Evolutionary conservation across 306 rosid genomes (phyloP), one percentile per base, ranked within the genome.

Genomic region (Neltuma alba): DNA sequence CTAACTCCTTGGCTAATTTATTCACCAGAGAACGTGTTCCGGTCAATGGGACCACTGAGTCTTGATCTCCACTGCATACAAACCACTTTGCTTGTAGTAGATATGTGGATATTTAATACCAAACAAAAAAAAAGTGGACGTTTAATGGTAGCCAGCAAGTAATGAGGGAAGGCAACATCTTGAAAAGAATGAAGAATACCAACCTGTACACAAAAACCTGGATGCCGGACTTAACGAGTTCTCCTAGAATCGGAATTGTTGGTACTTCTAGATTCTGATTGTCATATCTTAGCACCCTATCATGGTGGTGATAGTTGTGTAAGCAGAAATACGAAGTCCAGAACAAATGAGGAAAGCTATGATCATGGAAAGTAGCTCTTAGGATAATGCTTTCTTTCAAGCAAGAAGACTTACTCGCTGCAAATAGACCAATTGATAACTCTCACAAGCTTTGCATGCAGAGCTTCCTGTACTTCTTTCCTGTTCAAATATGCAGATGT

Each of bases 371-470:
- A 60, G 3, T 13, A 28, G 21, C n/a, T n/a, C n/a, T 60, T 28
- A 13, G 37, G 66, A 60, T 60, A 25, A 21, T 45, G 74, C 20
- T 47, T 65, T 28, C n/a, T 55, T 38, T 58, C 7, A n/a, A 48
- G 64, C 14, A 16, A 48, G 20, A 70, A 6, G 54, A 76, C 82
- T 77, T 85, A 91, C 98, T 55, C 73, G 89, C 88, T 91, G 80
- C 96, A 93, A 62, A 77, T 69, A 12, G 85, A 84, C 96, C 94
- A 89, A 6, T 2, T 25, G 6, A 73, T 48, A 71, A 89, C 70
- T 20, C 93, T 89, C 0, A 89, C 86, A n/a, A 93, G 91, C 84
- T 79, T 83, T 52, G 94, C 96, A 76, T 91, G 96, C 45, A 93
- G 88, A 79, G 94, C 94, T 42, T 81, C 54, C 15, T 83, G 91